phyloP scores from a whole-genome alignment of 139 green algal species.

The Chlamydomonas schloesseri region DNA sequence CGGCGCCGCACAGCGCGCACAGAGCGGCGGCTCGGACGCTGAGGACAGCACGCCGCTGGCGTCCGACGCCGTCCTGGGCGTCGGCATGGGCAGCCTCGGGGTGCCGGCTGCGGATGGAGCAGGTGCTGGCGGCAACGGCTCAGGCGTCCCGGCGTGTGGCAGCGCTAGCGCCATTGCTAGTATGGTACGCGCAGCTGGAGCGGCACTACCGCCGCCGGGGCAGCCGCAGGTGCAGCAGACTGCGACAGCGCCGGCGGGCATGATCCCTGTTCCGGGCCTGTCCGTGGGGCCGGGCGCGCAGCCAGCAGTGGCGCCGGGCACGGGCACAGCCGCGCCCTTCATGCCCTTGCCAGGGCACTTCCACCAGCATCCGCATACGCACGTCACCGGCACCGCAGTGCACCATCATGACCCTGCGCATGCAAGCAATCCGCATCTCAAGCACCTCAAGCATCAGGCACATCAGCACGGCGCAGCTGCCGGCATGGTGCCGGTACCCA shows the following conservation, averaged over 20 bases:
- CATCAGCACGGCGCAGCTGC: background rate
- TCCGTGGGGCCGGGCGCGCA: too few species aligned
- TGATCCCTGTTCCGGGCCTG: too few species aligned
- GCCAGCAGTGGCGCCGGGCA: too few species aligned
- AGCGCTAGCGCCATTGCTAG: background rate
- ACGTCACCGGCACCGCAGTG: too few species aligned
- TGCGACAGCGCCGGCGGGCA: too few species aligned
- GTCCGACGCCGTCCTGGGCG: background rate
- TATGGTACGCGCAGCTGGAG: too few species aligned
- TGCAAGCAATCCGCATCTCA: background rate
- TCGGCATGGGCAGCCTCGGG: background rate
- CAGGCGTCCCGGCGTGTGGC: background rate
- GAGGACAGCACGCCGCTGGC: conserved; percentile 22
- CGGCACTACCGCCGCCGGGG: too few species aligned
- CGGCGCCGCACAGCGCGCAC: too few species aligned
- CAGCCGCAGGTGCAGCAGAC: too few species aligned
- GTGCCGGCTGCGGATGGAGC: background rate
- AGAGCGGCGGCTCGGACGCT: conserved; percentile 1
- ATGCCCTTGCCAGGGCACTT: too few species aligned
- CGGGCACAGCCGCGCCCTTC: too few species aligned
- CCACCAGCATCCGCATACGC: too few species aligned
- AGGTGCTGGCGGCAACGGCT: background rate
- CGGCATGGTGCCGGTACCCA: background rate
- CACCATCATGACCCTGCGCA: background rate
- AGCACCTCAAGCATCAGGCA: background rate